Conservation (phyloP, 768 basidiomycete genomes). For the Exidia glandulosa region DNA sequence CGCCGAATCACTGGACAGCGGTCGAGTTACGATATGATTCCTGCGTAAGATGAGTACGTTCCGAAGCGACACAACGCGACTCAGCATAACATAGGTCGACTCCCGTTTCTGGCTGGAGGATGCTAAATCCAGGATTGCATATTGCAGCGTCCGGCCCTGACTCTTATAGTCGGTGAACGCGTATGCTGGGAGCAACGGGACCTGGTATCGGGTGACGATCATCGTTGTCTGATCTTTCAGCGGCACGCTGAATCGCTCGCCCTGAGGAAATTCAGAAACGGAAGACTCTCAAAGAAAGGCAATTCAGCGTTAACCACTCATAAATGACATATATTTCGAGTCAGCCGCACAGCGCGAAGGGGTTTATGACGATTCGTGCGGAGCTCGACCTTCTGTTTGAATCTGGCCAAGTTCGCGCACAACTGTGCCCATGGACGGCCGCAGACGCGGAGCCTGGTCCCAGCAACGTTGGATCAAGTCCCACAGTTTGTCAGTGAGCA, state of each 20-base stretch:
- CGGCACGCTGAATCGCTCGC: not conserved
- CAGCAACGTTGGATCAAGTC: not conserved
- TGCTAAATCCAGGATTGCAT: slow-evolving; percentile 1
- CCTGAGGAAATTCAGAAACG: not conserved
- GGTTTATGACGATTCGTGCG: no score
- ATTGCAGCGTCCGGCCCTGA: slow-evolving; percentile 1
- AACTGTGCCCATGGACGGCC: not conserved
- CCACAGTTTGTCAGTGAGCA: not conserved
- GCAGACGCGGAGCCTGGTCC: not conserved
- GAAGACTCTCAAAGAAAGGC: no score
- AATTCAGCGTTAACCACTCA: no score
- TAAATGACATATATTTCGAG: no score
- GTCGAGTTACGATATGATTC: not conserved
- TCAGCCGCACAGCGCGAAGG: no score
- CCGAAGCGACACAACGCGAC: not conserved
- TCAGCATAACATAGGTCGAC: slow-evolving; percentile 1
- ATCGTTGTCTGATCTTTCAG: not conserved
- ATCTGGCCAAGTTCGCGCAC: no score
- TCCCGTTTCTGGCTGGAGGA: not conserved
- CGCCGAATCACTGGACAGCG: no score
- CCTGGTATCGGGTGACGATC: not conserved
- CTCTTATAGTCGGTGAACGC: slow-evolving; percentile 5
- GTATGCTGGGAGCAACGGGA: slow-evolving; percentile 4
- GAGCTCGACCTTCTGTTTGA: no score
- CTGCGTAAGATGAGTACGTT: not conserved